phyloP scores from a whole-genome alignment of 78 protist genomes.

The Chrysochromulina parva region DNA sequence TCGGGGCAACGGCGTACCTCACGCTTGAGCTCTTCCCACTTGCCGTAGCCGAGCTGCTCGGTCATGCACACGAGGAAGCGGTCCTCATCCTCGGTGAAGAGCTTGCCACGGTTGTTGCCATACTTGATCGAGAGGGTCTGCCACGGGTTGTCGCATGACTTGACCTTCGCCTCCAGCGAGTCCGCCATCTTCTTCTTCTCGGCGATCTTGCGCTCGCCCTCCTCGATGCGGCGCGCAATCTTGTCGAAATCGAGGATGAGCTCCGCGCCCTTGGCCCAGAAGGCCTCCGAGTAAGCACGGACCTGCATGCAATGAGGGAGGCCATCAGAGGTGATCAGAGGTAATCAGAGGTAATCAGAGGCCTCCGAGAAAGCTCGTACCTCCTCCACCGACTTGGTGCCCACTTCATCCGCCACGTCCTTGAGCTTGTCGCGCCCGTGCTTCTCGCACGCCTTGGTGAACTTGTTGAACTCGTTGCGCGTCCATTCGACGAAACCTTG shows the following conservation, averaged over 20 bases:
- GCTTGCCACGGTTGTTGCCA: constrained; percentile 49
- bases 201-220: constrained; percentile 64
- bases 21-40: constrained; percentile 27
- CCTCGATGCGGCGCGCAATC: constrained; percentile 49
- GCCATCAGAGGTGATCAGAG: no score
- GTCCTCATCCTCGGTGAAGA: constrained; percentile 76
- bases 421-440: constrained; percentile 63
- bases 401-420: constrained; percentile 55
- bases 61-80: constrained; percentile 69
- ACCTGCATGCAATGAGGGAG: no score
- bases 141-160: constrained; percentile 55
- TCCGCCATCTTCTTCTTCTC: constrained; percentile 31
- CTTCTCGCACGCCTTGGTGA: constrained; percentile 65
- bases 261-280: constrained; percentile 35
- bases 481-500: constrained; percentile 68
- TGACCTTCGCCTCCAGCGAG: constrained; percentile 51
- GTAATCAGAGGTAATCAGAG: no score
- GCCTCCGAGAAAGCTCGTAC: background rate
- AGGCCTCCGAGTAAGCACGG: constrained; percentile 52
- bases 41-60: constrained; percentile 71
- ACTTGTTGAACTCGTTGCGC: constrained; percentile 56
- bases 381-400: constrained; percentile 62
- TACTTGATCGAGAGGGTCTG: constrained; percentile 56
- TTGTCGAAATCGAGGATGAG: constrained; percentile 62
- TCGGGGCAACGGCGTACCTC: background rate